Evolutionary conservation across 495 filamentous ascomycete genomes (phyloP), one percentile per base, ranked within the genome.

Genomic region (Penicillium longicatenatum): DNA sequence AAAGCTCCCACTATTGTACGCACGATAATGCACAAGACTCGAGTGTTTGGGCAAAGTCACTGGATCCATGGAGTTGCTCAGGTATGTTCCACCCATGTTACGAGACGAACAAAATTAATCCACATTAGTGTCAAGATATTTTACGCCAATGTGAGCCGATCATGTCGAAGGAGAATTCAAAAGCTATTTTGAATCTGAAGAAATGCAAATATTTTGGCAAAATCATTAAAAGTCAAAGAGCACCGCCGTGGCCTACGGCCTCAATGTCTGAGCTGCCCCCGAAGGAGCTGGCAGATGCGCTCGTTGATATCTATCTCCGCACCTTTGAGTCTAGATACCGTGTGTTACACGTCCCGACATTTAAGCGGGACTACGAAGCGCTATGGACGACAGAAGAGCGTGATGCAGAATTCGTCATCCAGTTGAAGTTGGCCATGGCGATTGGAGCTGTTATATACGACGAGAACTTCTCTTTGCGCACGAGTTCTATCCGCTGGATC

Each of bases 321-420:
- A 63, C 78, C 6, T 70, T 64, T 9, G 82, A 86, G 52, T 50
- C 48, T 0, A 65, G 84, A 54, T 70, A 85, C 58, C 75, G 84
- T 16, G 78, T 89, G 11, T 46, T 87, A 10, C 84, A 87, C 56
- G 64, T 84, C n/a, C 83, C 84, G 0, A 73, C 73, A 0, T 87
- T 90, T 57, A 76, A 63, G 61, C 63, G 62, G 14, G 66, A 71
- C 9, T 76, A 76, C 46, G 66, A 70, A 8, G 50, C 57, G 16
- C 14, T 72, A 6, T 74, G 69, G 67, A 12, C 14, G 4, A 39
- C 37, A 2, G 37, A 39, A 4, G 29, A 1, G 26, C 71, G 0
- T 0, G 61, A 67, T 20, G 57, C 51, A 4, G 55, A 52, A 0
- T 68, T 77, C 20, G 35, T 82, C 4, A 70, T 79, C n/a, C 70